phyloP scores from a whole-genome alignment of 805 yeast species.

The Kuraishia ogatae region DNA sequence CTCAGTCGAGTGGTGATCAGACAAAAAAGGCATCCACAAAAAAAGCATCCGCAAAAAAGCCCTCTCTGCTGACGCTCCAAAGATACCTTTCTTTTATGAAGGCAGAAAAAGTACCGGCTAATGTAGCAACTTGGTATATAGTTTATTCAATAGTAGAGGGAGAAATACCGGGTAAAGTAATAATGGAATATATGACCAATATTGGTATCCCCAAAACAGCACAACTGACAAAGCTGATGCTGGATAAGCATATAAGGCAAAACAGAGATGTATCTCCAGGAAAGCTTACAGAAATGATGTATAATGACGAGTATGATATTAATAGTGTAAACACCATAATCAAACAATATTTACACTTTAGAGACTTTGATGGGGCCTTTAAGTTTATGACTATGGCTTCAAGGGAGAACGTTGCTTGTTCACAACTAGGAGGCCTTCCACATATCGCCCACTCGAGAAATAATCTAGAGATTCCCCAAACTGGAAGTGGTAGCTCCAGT shows the following conservation, averaged over 20 bases:
- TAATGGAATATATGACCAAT: conserved; percentile 22
- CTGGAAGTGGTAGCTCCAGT: too few species aligned
- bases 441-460: too few species aligned
- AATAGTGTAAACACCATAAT: not conserved
- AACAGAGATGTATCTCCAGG: conserved; percentile 1
- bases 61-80: conserved; percentile 9
- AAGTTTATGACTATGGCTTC: not conserved
- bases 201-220: conserved; percentile 22
- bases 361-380: not conserved
- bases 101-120: conserved; percentile 17
- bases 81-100: conserved; percentile 25
- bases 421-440: too few species aligned
- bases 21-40: not conserved
- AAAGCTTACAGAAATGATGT: not conserved
- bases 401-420: not conserved
- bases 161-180: conserved; percentile 20
- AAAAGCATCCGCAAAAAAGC: conserved; percentile 1
- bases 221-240: conserved; percentile 7
- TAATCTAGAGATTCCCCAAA: not conserved
- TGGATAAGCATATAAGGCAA: not conserved
- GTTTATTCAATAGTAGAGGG: conserved; percentile 24
- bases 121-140: conserved; percentile 28
- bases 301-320: not conserved
- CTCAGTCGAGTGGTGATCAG: too few species aligned
- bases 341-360: not conserved